These are phyloP conservation scores for Streptanthus diversifolius DNA, from an alignment of 345 rosid species.

Conservation along the genomic window DNA sequence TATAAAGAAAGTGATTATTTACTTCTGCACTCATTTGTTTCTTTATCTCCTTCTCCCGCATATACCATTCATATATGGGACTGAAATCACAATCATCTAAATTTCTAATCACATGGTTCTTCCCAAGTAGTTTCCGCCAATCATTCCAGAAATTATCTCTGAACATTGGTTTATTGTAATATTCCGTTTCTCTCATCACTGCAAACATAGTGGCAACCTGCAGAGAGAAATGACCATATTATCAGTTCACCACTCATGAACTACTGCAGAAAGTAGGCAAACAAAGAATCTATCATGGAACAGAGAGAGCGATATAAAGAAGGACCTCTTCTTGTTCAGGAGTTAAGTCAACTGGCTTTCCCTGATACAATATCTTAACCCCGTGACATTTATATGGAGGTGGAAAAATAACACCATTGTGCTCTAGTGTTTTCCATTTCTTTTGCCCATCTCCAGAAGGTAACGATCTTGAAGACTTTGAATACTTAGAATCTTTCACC, in stretches of 20 bases:
- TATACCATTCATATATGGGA: conserved; percentile 89
- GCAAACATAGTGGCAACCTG: conserved; percentile 97
- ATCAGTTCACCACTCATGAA: conserved; percentile 28
- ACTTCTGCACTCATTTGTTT: conserved; percentile 34
- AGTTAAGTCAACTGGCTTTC: conserved; percentile 72
- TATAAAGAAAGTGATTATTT: conserved; percentile 2
- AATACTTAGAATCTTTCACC: conserved; percentile 58
- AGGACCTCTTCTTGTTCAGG: conserved; percentile 88
- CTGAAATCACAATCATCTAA: conserved; percentile 79
- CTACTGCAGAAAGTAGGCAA: neutral
- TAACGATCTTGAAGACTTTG: conserved; percentile 59
- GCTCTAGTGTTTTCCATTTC: conserved; percentile 95
- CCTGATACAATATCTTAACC: conserved; percentile 74
- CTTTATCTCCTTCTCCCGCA: conserved; percentile 75
- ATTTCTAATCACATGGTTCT: conserved; percentile 69
- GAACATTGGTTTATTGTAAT: conserved; percentile 71
- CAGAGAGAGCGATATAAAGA: conserved; percentile 4
- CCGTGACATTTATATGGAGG: conserved; percentile 89
- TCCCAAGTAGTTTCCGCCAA: conserved; percentile 86
- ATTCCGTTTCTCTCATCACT: conserved; percentile 96
- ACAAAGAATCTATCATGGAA: neutral
- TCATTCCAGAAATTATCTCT: conserved; percentile 92
- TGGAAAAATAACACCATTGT: conserved; percentile 94
- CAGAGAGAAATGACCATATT: neutral
- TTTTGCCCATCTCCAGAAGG: conserved; percentile 97